A percentile compares a stretch with the other conserved stretches of the same genome.
Evolutionary conservation across 2,329 filamentous ascomycete genomes (phyloP).

Genomic region (Elsinoe necatrix): DNA sequence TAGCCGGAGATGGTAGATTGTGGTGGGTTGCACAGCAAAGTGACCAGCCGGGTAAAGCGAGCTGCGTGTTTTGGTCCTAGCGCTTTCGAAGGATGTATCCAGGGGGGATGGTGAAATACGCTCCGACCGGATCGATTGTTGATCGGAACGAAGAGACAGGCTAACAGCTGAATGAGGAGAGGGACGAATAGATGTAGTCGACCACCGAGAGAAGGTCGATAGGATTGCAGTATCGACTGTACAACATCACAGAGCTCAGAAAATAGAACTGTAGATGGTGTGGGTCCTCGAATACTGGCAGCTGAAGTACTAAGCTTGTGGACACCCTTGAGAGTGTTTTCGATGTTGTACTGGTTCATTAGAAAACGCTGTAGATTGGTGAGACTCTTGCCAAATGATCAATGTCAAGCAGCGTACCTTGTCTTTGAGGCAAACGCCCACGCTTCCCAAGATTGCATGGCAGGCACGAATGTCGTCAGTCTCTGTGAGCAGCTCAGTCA

Average conservation of each 20-base stretch:
- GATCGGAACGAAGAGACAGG: constrained; percentile 46
- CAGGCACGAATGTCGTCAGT: neutral
- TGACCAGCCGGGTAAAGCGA: constrained; percentile 47
- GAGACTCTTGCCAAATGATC: neutral
- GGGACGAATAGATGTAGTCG: constrained; percentile 52
- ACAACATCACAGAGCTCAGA: constrained; percentile 47
- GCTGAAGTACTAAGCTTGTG: constrained; percentile 29
- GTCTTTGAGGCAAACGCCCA: neutral
- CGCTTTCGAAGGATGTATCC: constrained; percentile 24
- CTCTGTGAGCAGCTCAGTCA: neutral
- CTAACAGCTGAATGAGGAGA: constrained; percentile 47
- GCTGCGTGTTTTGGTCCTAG: constrained; percentile 39
- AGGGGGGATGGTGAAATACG: constrained; percentile 25
- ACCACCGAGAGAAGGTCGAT: constrained; percentile 50
- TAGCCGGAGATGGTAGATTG: constrained; percentile 45
- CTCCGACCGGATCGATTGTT: constrained; percentile 17
- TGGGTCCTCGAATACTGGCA: constrained; percentile 24
- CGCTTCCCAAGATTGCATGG: neutral
- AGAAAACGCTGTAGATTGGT: constrained; percentile 28
- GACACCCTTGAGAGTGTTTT: constrained; percentile 33
- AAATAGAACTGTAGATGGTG: constrained; percentile 36
- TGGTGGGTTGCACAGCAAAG: constrained; percentile 54
- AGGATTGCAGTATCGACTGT: constrained; percentile 46
- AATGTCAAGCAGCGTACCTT: neutral
- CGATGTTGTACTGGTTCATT: constrained; percentile 37